phyloP scores from a whole-genome alignment of 805 yeast genomes.

The Yamadazyma takamatsuzukensis region DNA sequence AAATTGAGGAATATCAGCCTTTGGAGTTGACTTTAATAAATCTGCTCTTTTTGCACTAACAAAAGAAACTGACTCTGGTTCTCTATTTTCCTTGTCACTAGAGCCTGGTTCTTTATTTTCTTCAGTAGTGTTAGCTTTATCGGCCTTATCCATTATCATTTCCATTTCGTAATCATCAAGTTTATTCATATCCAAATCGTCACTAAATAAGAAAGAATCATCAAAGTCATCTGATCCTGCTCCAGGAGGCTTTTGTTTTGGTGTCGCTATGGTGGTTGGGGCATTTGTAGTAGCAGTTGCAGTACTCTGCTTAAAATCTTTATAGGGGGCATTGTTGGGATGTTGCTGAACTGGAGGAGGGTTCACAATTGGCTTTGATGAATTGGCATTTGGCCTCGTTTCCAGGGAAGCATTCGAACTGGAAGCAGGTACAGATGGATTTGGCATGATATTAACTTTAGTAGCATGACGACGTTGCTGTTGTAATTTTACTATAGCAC shows the following conservation, averaged over 20 bases:
- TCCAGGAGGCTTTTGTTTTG: conserved; percentile 1
- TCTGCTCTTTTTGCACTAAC: conserved; percentile 67
- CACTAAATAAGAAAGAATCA: conserved; percentile 39
- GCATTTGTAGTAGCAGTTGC: conserved; percentile 2
- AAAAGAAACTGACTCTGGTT: conserved; percentile 31
- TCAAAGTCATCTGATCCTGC: conserved; percentile 32
- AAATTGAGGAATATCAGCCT: conserved; percentile 52
- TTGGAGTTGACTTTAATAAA: conserved; percentile 41
- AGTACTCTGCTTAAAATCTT: no score
- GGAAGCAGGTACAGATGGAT: background rate
- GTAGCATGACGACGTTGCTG: conserved; percentile 5
- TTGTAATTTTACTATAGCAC: conserved; percentile 6
- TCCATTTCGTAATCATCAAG: conserved; percentile 23
- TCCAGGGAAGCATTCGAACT: background rate
- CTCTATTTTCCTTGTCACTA: no score
- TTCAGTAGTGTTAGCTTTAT: no score
- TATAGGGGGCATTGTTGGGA: no score
- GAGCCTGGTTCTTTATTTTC: conserved; percentile 3
- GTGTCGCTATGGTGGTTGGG: background rate
- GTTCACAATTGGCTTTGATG: no score
- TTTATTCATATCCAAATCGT: conserved; percentile 25
- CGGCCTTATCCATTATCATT: conserved; percentile 15
- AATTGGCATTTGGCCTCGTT: no score
- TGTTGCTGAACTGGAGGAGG: no score
- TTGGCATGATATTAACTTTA: conserved; percentile 7